Conservation (phyloP, 2,329 filamentous ascomycete genomes). For the Aspergillus sp. region DNA sequence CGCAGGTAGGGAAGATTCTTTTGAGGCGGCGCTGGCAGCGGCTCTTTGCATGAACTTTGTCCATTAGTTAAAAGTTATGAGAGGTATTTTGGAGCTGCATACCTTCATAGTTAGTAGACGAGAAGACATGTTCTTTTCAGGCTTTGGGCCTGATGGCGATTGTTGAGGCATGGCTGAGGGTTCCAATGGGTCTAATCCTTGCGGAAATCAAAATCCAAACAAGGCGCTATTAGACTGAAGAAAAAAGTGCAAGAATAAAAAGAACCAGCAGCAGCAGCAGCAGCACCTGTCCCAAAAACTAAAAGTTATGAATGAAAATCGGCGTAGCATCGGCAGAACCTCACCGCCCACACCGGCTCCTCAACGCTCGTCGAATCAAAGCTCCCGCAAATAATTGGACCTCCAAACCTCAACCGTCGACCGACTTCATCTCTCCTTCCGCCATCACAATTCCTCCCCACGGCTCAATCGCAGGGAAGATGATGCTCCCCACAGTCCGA, state of each 20-base stretch:
- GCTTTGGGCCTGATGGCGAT: conserved; percentile 53
- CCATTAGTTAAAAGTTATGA: not conserved
- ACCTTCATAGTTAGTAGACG: conserved; percentile 88
- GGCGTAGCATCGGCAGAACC: conserved; percentile 20
- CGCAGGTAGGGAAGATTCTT: conserved; percentile 42
- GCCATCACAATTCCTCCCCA: conserved; percentile 16
- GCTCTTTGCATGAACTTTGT: conserved; percentile 85
- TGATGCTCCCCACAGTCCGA: conserved; percentile 40
- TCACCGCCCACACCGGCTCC: conserved; percentile 22
- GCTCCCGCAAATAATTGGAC: conserved; percentile 23
- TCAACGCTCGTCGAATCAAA: conserved; percentile 20
- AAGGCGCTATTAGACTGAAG: not conserved
- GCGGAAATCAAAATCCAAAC: not conserved
- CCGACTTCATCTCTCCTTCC: conserved; percentile 20
- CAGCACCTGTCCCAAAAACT: not conserved
- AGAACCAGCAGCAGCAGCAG: not conserved
- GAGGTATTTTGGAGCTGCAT: conserved; percentile 5
- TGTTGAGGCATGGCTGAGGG: conserved; percentile 30
- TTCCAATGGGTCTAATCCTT: not conserved
- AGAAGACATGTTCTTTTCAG: conserved; percentile 76
- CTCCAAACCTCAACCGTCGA: conserved; percentile 31
- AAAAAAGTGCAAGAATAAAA: not conserved
- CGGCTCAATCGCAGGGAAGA: conserved; percentile 19
- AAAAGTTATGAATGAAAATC: conserved; percentile 9
- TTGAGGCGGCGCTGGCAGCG: conserved; percentile 57